Base-by-base conservation (phyloP, 2,329 filamentous ascomycete species). In the Apiospora hydei region DNA sequence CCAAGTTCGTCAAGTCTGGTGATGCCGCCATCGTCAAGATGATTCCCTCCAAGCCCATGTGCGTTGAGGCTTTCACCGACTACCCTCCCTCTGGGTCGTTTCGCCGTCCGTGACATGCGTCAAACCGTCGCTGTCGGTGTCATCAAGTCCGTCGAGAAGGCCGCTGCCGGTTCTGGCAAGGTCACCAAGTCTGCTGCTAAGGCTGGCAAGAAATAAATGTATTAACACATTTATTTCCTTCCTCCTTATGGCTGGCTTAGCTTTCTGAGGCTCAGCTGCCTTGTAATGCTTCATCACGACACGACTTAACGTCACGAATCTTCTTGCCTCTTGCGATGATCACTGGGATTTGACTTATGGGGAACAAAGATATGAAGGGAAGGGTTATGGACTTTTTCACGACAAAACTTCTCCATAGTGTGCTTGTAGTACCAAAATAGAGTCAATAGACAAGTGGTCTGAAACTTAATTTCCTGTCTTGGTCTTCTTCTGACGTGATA, bases 1-100 rank as follows among this genome's bases (percentile, higher is more conserved):
- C 96, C 88, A 99, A 99, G 93, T 98, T 98, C 93, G 95, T 99
- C 94, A 99, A 99, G 95, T 98, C 96, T 83, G 96, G 96, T 93
- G 96, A 99, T 87, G 96, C 96, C 80, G 96, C 96, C 87, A 99
- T 99, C 89, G 96, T 99, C 90, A 98, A 98, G 95, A 98, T 99
- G 96, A 85, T 98, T 91, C 96, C 96, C 85, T 98, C 96, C 90
- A 99, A 99, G 95, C 96, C 96, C 85, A 99, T 99, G 96, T 99
- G 96, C 88, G 96, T 99, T 87, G 96, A 99, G 94, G 90, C 96
- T 82, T 99, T 98, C 95, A 98, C 95, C 83, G 95, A 98, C 85
- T 99, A 98, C 91, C 96, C 96, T 83, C 96, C 96, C 87, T n/a
- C 95, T 99, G 82, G 96, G 96, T 86, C 96, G 96, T 93, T 99